phyloP scores from a whole-genome alignment of 2,329 filamentous ascomycete species.

The Xylaria sp. region DNA sequence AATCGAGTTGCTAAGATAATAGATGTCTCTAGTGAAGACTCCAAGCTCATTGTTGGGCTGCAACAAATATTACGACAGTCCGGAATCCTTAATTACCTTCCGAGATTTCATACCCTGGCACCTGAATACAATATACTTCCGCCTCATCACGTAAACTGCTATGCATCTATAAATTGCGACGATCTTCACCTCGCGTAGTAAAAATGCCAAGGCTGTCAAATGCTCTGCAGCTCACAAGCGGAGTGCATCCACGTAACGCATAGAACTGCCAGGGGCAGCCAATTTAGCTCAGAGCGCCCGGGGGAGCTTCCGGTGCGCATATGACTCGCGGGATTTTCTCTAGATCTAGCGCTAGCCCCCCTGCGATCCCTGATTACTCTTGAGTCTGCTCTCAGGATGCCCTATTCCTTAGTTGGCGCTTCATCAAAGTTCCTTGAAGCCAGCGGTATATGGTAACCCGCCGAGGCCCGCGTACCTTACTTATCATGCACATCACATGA shows the following conservation, averaged over 20 bases:
- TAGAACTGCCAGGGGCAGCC: slow-evolving; percentile 29
- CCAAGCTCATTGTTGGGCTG: background rate
- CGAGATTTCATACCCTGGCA: too few relatives aligned
- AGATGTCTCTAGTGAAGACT: background rate
- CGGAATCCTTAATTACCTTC: background rate
- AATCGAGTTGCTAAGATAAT: background rate
- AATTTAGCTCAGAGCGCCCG: slow-evolving; percentile 6
- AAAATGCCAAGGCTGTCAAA: slow-evolving; percentile 26
- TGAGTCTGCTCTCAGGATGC: background rate
- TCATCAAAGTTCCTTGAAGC: background rate
- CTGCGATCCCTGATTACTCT: slow-evolving; percentile 24
- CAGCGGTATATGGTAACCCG: background rate
- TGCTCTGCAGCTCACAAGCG: slow-evolving; percentile 10
- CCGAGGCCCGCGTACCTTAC: background rate
- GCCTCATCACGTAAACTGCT: background rate
- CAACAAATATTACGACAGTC: background rate
- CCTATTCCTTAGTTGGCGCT: background rate
- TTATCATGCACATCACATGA: background rate
- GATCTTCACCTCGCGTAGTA: slow-evolving; percentile 2
- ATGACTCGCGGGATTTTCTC: slow-evolving; percentile 33
- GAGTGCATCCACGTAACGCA: background rate
- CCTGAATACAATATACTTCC: background rate
- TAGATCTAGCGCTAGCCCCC: background rate
- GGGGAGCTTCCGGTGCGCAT: background rate
- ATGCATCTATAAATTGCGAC: background rate